A percentile compares a stretch with the other conserved stretches of the same genome.
Evolutionary conservation across 345 rosid genomes (phyloP).

Genomic region (Angophora floribunda): DNA sequence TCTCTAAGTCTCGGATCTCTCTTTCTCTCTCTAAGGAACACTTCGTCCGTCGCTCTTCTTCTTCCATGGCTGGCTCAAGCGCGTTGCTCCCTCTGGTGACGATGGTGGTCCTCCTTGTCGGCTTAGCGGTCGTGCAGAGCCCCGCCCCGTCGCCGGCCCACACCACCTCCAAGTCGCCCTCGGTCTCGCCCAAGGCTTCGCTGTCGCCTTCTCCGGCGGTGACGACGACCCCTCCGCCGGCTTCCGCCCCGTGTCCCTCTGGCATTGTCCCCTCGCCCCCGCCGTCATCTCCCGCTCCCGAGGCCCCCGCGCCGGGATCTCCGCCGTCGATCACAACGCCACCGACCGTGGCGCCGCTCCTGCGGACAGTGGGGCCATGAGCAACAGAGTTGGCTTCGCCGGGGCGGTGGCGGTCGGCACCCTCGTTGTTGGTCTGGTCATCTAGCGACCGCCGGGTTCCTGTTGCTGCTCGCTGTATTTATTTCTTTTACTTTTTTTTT

Average conservation of each 20-base stretch:
- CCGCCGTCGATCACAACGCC: background rate
- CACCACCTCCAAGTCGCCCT: background rate
- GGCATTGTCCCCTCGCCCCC: background rate
- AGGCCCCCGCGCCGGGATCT: background rate
- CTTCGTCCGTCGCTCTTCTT: background rate
- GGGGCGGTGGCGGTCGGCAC: background rate
- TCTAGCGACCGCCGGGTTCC: background rate
- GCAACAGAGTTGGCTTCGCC: background rate
- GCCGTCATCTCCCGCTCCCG: background rate
- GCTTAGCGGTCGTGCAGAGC: background rate
- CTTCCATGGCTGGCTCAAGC: background rate
- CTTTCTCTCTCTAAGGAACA: background rate
- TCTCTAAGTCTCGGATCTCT: background rate
- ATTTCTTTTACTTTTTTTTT: background rate
- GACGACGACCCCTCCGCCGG: background rate
- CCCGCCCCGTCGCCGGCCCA: background rate
- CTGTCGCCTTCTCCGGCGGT: background rate
- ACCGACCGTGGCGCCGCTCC: slow-evolving; percentile 7
- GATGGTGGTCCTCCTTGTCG: background rate
- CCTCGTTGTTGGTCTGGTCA: slow-evolving; percentile 3
- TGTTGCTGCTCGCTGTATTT: background rate
- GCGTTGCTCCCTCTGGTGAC: background rate
- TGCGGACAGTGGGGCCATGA: background rate
- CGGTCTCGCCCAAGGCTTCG: too few species aligned
- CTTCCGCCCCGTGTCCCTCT: slow-evolving; percentile 8